Base-by-base conservation (phyloP, 805 yeast species). In the Candida coquimbonensis region DNA sequence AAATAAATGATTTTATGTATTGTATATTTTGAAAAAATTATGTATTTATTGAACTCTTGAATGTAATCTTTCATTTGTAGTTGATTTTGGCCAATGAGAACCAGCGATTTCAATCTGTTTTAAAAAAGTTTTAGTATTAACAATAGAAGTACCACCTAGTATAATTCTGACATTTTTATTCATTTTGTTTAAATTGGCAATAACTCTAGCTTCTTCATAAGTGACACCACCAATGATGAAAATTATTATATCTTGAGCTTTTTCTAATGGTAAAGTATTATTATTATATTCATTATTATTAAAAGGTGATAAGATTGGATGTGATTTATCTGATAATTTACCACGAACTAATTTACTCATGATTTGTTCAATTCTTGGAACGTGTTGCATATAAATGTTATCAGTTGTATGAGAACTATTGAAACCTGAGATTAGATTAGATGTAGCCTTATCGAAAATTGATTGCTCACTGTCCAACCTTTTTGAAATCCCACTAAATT, bases 151-250 rank as follows among this genome's bases (percentile, higher is more conserved):
- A 29, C 96, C 89, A 9, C 99, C 99, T n/a, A 90, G 66, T 1
- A 88, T 72, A 14, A 87, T 69, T 51, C 87, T 77, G 39, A 85
- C 72, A 9, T 77, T 78, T 33, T 75, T 75, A 36, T 61, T 56
- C 24, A 77, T 68, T 27, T 65, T 65, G 57, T 83, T 82, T 51
- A 89, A 70, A 49, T 88, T 86, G 45, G 84, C 79, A 5, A 90
- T 79, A 24, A 89, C 65, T 50, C 96, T 75, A 0, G 95, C 87
- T 62, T 93, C 99, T 63, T 91, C 98, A 60, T 79, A 88, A 1
- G 98, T 91, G 2, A 77, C 83, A 14, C 99, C 99, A 7, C 97
- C 98, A 43, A 87, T 78, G 43, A 85, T 65, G 59, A 80, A 86
- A 1, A 86, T 68, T 4, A 86, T 73, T n/a, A 86, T 68, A 54